Percentiles rank a stretch among this genome's conserved stretches.
These are phyloP conservation scores for Termitomyces sp. DNA, from an alignment of 768 basidiomycete species.

Conservation along the genomic window DNA sequence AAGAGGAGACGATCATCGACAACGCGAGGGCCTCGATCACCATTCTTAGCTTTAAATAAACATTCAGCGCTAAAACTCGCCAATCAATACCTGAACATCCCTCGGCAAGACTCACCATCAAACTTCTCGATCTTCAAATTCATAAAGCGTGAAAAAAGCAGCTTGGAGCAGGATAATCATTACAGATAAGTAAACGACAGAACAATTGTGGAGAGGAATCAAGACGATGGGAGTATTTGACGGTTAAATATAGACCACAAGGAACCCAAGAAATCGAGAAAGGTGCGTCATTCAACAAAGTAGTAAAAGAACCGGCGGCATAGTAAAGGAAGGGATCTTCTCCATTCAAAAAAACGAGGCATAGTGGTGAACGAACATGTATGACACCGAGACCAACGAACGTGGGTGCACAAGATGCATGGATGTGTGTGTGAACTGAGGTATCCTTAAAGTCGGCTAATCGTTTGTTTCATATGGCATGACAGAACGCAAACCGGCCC, in stretches of 20 bases:
- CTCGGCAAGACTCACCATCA: too few species aligned
- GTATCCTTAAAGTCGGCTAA: not conserved
- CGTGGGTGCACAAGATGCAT: not conserved
- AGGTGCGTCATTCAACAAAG: not conserved
- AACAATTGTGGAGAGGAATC: not conserved
- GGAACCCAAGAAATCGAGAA: not conserved
- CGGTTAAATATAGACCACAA: not conserved
- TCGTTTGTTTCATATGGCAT: not conserved
- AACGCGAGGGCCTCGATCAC: not conserved
- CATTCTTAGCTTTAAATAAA: not conserved
- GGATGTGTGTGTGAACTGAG: not conserved
- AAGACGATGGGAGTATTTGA: not conserved
- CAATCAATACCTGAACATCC: too few species aligned
- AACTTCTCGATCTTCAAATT: too few species aligned
- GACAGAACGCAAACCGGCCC: not conserved
- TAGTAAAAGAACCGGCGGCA: not conserved
- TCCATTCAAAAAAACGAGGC: not conserved
- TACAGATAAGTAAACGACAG: not conserved
- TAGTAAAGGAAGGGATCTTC: not conserved
- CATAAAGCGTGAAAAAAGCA: not conserved
- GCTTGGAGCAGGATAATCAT: not conserved
- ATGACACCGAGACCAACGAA: not conserved
- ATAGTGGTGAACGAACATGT: not conserved
- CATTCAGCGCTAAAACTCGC: not conserved
- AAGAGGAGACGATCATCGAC: not conserved